These are phyloP conservation scores for Pyrenochaeta sp. DNA, from an alignment of 2,329 filamentous ascomycete genomes.

Conservation along the genomic window DNA sequence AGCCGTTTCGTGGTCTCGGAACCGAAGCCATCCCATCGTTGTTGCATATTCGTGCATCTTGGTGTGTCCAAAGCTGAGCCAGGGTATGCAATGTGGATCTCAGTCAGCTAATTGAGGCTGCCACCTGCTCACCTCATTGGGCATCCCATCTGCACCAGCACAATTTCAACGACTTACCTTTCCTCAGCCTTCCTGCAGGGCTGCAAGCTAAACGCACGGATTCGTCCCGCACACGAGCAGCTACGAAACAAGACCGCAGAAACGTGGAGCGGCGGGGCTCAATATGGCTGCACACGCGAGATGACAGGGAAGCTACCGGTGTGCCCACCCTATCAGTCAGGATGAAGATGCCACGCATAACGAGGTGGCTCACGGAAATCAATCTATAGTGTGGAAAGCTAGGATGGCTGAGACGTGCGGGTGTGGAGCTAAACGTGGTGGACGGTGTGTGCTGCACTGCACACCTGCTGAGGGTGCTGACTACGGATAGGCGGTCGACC, in stretches of 20 bases:
- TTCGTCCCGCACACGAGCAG: not conserved
- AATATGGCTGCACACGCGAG: not conserved
- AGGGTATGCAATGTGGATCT: slow-evolving; percentile 5
- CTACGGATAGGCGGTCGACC: slow-evolving; percentile 5
- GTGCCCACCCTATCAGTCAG: slow-evolving; percentile 1
- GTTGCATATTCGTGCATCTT: not conserved
- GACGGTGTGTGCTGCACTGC: not conserved
- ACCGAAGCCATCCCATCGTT: not conserved
- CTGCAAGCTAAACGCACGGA: not conserved
- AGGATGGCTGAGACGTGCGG: not conserved
- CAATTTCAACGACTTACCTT: not conserved
- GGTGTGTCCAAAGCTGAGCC: not conserved
- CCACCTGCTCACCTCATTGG: not conserved
- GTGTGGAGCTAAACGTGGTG: not conserved
- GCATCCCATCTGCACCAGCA: not conserved
- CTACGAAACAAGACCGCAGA: not conserved
- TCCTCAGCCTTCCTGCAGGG: not conserved
- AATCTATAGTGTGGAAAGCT: not conserved
- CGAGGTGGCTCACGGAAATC: not conserved
- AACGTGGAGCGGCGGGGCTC: not conserved
- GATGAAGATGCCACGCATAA: not conserved
- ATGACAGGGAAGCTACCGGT: slow-evolving; percentile 1
- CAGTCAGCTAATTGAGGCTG: not conserved
- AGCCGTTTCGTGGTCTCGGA: not conserved
- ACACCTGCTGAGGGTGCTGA: not conserved